Percentiles rank a stretch among this genome's conserved stretches.
These are phyloP conservation scores for Nyctanthes arbortristis DNA, from an alignment of 257 asterid genomes.

Conservation along the genomic window DNA sequence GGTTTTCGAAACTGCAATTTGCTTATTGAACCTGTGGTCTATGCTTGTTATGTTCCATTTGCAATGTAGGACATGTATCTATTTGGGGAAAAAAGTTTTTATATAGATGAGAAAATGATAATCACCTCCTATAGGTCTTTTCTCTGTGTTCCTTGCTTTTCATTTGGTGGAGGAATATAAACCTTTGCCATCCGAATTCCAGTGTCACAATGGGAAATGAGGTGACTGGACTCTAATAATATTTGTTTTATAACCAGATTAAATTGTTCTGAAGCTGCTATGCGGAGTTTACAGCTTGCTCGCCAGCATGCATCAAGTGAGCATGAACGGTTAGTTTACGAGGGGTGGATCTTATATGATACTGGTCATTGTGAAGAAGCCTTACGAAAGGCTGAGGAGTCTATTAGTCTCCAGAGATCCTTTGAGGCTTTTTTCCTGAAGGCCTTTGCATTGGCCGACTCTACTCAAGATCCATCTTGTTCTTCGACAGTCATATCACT, in stretches of 20 bases:
- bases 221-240: slow-evolving; percentile 8
- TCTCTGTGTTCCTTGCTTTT: too few species aligned
- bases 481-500: slow-evolving; percentile 84
- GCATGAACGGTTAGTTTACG: slow-evolving; percentile 85
- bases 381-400: slow-evolving; percentile 84
- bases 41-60: too few species aligned
- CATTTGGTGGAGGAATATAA: too few species aligned
- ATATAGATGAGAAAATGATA: too few species aligned
- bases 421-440: slow-evolving; percentile 97
- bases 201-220: too few species aligned
- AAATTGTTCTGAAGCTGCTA: slow-evolving; percentile 96
- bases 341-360: slow-evolving; percentile 98
- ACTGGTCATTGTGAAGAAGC: slow-evolving; percentile 98
- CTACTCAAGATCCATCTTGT: slow-evolving; percentile 89
- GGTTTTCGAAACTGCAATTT: too few species aligned
- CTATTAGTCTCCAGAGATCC: slow-evolving; percentile 83
- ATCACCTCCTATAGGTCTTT: too few species aligned
- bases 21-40: too few species aligned
- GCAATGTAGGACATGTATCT: too few species aligned
- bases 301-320: slow-evolving; percentile 88
- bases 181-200: too few species aligned
- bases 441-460: slow-evolving; percentile 97
- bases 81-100: too few species aligned
- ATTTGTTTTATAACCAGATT: slow-evolving; percentile 49
- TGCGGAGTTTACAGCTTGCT: slow-evolving; percentile 93